These are phyloP conservation scores for Trichoderma koningii DNA, from an alignment of 2,329 filamentous ascomycete genomes.

Conservation along the genomic window DNA sequence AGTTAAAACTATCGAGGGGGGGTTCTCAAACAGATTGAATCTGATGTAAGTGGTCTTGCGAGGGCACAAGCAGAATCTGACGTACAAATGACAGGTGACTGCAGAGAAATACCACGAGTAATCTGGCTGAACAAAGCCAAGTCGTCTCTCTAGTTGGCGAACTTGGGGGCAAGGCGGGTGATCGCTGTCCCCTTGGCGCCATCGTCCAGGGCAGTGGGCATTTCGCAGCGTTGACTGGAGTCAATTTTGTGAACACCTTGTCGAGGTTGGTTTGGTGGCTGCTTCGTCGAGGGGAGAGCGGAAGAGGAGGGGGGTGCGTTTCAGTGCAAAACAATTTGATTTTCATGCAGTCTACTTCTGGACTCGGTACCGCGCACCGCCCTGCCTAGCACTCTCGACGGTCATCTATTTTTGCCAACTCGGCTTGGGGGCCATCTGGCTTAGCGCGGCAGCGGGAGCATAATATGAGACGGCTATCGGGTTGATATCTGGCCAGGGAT, in stretches of 20 bases:
- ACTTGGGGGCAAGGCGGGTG: slow-evolving; percentile 11
- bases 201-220: neutral
- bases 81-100: slow-evolving; percentile 13
- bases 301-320: neutral
- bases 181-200: neutral
- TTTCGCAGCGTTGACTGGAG: neutral
- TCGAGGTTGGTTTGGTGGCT: neutral
- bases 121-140: neutral
- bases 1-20: neutral
- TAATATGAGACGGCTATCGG: slow-evolving; percentile 21
- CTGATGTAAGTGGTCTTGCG: slow-evolving; percentile 9
- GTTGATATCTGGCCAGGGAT: slow-evolving; percentile 19
- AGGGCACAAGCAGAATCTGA: neutral
- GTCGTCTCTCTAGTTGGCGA: neutral
- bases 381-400: neutral
- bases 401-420: slow-evolving; percentile 16
- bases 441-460: slow-evolving; percentile 12
- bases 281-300: neutral
- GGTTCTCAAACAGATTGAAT: neutral
- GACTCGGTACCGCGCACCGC: too few species aligned
- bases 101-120: neutral
- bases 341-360: slow-evolving; percentile 6
- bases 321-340: slow-evolving; percentile 10
- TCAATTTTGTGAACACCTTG: neutral
- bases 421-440: slow-evolving; percentile 19